A percentile compares a stretch with the other conserved stretches of the same genome.
These are phyloP conservation scores for Phytopythium montanum DNA, from an alignment of 352 stramenopile species.

Conservation along the genomic window DNA sequence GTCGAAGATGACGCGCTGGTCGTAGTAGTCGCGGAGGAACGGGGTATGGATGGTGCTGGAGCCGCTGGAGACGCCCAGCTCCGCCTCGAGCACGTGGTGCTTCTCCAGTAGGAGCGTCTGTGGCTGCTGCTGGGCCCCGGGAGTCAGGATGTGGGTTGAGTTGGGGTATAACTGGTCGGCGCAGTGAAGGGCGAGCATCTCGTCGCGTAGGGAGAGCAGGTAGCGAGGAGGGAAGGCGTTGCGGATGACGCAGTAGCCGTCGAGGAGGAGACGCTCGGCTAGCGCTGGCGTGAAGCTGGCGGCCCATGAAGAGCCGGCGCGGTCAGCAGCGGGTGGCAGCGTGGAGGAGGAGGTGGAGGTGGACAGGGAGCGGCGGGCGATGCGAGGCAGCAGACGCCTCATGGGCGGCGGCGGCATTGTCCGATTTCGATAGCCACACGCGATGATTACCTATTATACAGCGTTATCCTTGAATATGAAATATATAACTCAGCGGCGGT, in stretches of 20 bases:
- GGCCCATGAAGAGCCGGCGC: slow-evolving; percentile 23
- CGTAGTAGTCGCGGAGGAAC: slow-evolving; percentile 53
- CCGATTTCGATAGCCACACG: too few species aligned
- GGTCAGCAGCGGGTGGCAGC: neutral
- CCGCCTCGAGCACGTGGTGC: slow-evolving; percentile 76
- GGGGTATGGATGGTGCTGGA: slow-evolving; percentile 27
- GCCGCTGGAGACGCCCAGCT: slow-evolving; percentile 49
- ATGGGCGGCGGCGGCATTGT: neutral
- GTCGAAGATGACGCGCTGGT: slow-evolving; percentile 50
- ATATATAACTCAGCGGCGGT: too few species aligned
- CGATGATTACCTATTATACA: neutral
- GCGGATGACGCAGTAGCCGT: slow-evolving; percentile 54
- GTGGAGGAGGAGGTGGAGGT: neutral
- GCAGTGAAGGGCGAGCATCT: slow-evolving; percentile 43
- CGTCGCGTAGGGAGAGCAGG: slow-evolving; percentile 37
- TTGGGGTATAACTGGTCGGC: slow-evolving; percentile 67
- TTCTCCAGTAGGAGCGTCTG: slow-evolving; percentile 69
- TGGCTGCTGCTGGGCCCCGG: slow-evolving; percentile 11
- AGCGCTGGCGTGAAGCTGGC: slow-evolving; percentile 26
- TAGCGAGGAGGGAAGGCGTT: slow-evolving; percentile 45
- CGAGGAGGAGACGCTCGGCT: slow-evolving; percentile 22
- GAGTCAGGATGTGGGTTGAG: slow-evolving; percentile 60
- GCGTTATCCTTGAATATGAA: neutral
- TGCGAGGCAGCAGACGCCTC: neutral
- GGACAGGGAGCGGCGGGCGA: neutral